These are phyloP conservation scores for Nicotiana otophora DNA, from an alignment of 257 asterid species.

Conservation along the genomic window DNA sequence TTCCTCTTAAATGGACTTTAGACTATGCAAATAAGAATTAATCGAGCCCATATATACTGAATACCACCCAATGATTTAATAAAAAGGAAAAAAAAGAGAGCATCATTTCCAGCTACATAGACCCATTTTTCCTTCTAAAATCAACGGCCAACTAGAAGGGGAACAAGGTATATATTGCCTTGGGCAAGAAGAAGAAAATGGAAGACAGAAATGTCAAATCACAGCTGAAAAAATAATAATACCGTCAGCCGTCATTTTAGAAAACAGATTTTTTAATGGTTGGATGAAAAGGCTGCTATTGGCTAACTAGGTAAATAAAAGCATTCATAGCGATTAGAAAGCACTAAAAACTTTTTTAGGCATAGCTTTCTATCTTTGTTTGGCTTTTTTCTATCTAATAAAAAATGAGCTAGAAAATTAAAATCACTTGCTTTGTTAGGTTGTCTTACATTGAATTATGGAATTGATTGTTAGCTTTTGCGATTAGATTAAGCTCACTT, in stretches of 20 bases:
- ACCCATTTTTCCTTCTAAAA: neutral
- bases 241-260: neutral
- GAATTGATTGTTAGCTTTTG: neutral
- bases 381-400: neutral
- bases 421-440: neutral
- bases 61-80: neutral
- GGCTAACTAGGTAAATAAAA: neutral
- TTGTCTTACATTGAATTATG: neutral
- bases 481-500: neutral
- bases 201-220: neutral
- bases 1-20: neutral
- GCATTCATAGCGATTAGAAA: neutral
- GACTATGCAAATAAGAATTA: neutral
- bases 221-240: neutral
- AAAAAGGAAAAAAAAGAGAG: neutral
- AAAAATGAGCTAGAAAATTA: neutral
- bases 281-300: neutral
- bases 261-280: neutral
- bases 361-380: neutral
- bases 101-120: neutral
- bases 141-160: neutral
- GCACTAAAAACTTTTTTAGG: neutral
- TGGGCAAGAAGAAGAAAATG: neutral
- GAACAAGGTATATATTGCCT: neutral
- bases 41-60: neutral